Evolutionary conservation across 495 filamentous ascomycete genomes (phyloP), one percentile per base, ranked within the genome.

Genomic region (Hyaloscypha variabilis): DNA sequence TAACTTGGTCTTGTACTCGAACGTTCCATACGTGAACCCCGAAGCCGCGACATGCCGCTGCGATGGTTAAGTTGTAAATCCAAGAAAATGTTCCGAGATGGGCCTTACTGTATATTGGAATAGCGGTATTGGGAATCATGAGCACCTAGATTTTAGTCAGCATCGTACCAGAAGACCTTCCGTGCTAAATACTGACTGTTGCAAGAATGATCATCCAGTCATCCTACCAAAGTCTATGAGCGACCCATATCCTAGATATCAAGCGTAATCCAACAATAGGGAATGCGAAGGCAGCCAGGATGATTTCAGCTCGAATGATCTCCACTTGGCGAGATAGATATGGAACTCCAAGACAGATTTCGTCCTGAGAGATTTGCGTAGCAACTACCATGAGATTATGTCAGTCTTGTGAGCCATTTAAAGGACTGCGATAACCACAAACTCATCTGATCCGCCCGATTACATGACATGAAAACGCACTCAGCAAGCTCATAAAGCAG

Each of bases 11-110:
- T 19, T 23, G 6, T 29, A 52, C 52, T 63, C 36, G 29, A 39
- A 71, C 56, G 34, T 67, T 58, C 68, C 68, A 71, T 28, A 39
- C 13, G 54, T 71, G 68, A 36, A 50, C 57, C 21, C 68, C 68
- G 36, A 67, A 67, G 28, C 65, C 68, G 2, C 60, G 23, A 36
- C 57, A 60, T 5, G 66, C 29, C 1, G 31, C 66, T 68, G 13
- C 14, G 25, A 50, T 53, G 21, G 30, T 14, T 31, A 30, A 28
- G 61, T 63, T 29, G 66, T 53, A 2, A 8, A 11, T 13, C n/a
- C 3, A 25, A 26, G 34, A 8, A 21, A 25, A 6, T 49, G 19
- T 13, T 30, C 0, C 21, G 39, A 51, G 29, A 54, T 4, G 26
- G n/a, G n/a, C n/a, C 21, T 24, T 57, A 66, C 64, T 23, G 31